Percentiles rank a stretch among this genome's conserved stretches.
These are phyloP conservation scores for Physaria fendleri DNA, from an alignment of 345 rosid genomes.

Conservation along the genomic window DNA sequence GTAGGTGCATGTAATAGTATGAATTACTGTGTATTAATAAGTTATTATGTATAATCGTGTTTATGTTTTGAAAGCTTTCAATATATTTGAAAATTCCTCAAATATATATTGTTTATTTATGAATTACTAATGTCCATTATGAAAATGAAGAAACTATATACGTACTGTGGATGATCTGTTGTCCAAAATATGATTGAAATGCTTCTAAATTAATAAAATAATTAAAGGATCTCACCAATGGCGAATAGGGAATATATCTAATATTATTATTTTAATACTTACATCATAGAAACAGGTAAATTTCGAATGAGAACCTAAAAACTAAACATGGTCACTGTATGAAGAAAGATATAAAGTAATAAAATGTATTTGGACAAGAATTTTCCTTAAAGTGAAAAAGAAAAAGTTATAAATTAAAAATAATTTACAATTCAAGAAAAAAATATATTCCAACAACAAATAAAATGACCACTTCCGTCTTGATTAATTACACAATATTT, in stretches of 20 bases:
- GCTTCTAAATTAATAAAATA: not conserved
- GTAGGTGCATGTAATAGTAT: not conserved
- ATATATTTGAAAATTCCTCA: not conserved
- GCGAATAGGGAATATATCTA: constrained; percentile 4
- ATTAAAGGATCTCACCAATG: constrained; percentile 14
- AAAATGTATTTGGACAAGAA: constrained; percentile 14
- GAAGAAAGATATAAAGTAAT: not conserved
- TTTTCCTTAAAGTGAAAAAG: constrained; percentile 8
- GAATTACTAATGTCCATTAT: not conserved
- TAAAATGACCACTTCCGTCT: constrained; percentile 19
- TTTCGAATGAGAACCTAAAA: constrained; percentile 7
- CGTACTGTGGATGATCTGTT: not conserved
- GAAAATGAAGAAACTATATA: not conserved
- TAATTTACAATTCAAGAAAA: not conserved
- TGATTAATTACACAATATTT: constrained; percentile 20
- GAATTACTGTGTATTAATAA: not conserved
- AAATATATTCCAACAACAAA: constrained; percentile 16
- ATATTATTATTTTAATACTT: not conserved
- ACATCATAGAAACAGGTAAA: constrained; percentile 9
- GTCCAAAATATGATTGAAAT: not conserved
- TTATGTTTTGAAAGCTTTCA: not conserved
- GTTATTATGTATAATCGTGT: not conserved
- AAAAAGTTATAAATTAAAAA: not conserved
- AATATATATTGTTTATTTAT: not conserved
- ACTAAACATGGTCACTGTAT: constrained; percentile 3